Percentiles rank a stretch among this genome's conserved stretches.
phyloP scores from a whole-genome alignment of 2,329 filamentous ascomycete genomes.

The Gliomastix tumulicola region DNA sequence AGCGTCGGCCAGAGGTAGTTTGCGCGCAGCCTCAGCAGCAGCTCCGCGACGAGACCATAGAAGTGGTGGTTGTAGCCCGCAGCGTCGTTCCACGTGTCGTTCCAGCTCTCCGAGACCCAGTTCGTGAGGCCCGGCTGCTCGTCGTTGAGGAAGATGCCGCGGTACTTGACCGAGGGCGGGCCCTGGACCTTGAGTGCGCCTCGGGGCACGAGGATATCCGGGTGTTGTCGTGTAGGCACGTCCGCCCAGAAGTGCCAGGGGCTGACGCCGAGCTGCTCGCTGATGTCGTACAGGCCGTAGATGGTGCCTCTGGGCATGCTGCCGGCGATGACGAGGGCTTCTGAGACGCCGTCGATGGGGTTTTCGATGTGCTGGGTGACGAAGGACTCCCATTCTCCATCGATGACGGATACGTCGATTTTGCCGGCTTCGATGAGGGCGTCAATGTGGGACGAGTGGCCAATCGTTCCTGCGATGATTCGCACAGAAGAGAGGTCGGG shows the following conservation, averaged over 20 bases:
- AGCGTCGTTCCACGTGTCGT: slow-evolving; percentile 9
- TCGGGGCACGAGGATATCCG: slow-evolving; percentile 49
- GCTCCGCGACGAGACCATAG: slow-evolving; percentile 53
- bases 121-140: slow-evolving; percentile 61
- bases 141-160: slow-evolving; percentile 65
- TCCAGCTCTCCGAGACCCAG: slow-evolving; percentile 39
- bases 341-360: slow-evolving; percentile 47
- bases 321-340: slow-evolving; percentile 60
- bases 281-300: slow-evolving; percentile 64
- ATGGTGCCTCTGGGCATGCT: slow-evolving; percentile 61
- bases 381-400: slow-evolving; percentile 66
- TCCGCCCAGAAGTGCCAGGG: slow-evolving; percentile 69
- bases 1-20: slow-evolving; percentile 59
- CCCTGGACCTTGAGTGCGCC: slow-evolving; percentile 47
- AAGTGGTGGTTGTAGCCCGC: slow-evolving; percentile 28
- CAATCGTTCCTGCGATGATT: slow-evolving; percentile 66
- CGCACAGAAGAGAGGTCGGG: slow-evolving; percentile 31
- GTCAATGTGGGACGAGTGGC: slow-evolving; percentile 56
- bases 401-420: slow-evolving; percentile 48
- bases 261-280: slow-evolving; percentile 66
- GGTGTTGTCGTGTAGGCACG: slow-evolving; percentile 42
- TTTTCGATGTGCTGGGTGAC: slow-evolving; percentile 49
- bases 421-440: slow-evolving; percentile 45
- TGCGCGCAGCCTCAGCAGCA: slow-evolving; percentile 45
- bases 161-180: slow-evolving; percentile 57